Evolutionary conservation across 148 eudicot genomes (phyloP).

Genomic region (Rhododendron vialii): DNA sequence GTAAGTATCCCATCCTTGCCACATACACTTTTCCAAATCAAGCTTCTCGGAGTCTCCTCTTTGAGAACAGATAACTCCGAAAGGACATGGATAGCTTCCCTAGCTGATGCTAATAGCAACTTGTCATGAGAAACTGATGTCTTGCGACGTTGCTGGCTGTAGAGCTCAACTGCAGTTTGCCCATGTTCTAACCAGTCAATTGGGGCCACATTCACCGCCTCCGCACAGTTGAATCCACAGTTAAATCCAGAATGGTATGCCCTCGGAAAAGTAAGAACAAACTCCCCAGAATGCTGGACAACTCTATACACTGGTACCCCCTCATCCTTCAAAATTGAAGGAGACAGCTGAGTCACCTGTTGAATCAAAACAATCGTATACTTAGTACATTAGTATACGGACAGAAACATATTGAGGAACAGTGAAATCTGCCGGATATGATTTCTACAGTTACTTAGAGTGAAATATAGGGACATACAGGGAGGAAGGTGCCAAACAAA

Average conservation of each 20-base stretch:
- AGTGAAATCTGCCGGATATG: not conserved
- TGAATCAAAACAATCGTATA: slow-evolving; percentile 2
- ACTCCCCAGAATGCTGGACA: slow-evolving; percentile 57
- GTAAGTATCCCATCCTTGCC: slow-evolving; percentile 56
- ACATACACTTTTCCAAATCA: slow-evolving; percentile 47
- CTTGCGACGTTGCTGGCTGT: slow-evolving; percentile 46
- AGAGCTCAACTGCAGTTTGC: slow-evolving; percentile 60
- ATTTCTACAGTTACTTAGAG: not conserved
- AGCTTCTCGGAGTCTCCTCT: slow-evolving; percentile 23
- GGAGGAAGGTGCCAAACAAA: not conserved
- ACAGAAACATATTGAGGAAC: not conserved
- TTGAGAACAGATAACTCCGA: slow-evolving; percentile 31
- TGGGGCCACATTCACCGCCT: slow-evolving; percentile 72
- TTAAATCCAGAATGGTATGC: slow-evolving; percentile 68
- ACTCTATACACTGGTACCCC: slow-evolving; percentile 55
- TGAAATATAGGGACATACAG: not conserved
- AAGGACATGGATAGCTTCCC: slow-evolving; percentile 40
- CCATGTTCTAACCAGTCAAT: slow-evolving; percentile 66
- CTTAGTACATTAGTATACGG: not conserved
- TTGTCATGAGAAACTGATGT: slow-evolving; percentile 68
- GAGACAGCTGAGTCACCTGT: slow-evolving; percentile 66
- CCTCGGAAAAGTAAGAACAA: slow-evolving; percentile 64
- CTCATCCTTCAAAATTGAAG: slow-evolving; percentile 51
- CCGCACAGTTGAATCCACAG: slow-evolving; percentile 71
- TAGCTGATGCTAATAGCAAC: slow-evolving; percentile 50